These are phyloP conservation scores for Ophiostoma sp. DNA, from an alignment of 2,329 filamentous ascomycete species.

Conservation along the genomic window DNA sequence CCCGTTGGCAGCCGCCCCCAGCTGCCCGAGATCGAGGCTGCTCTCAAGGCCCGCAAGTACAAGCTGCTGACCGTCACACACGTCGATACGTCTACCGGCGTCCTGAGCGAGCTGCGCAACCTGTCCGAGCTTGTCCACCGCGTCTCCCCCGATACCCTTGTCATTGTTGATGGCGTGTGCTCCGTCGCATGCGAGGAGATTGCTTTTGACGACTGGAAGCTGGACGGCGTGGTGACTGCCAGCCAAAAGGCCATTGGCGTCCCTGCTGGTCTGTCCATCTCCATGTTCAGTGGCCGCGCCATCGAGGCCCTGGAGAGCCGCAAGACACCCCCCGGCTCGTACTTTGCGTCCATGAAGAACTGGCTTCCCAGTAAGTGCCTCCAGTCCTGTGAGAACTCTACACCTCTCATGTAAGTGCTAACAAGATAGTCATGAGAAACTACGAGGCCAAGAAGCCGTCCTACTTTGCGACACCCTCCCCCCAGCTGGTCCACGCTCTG, in stretches of 20 bases:
- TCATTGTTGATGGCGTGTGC: conserved; percentile 95
- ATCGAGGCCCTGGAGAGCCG: conserved; percentile 74
- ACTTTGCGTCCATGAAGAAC: conserved; percentile 96
- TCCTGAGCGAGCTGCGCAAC: conserved; percentile 82
- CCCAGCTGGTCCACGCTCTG: conserved; percentile 86
- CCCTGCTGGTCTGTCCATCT: conserved; percentile 87
- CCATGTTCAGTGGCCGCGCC: conserved; percentile 86
- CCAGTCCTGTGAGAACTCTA: too few species aligned
- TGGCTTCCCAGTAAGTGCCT: conserved; percentile 73
- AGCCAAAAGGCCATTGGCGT: conserved; percentile 96
- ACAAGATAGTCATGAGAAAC: conserved; percentile 78
- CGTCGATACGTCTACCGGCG: conserved; percentile 94
- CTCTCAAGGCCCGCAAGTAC: conserved; percentile 84
- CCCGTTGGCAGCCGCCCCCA: conserved; percentile 84
- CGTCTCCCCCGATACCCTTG: conserved; percentile 83
- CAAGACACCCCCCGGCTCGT: conserved; percentile 75
- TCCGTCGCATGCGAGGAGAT: conserved; percentile 96
- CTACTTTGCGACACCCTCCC: conserved; percentile 95
- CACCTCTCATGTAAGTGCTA: not conserved
- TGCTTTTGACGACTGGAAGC: conserved; percentile 86
- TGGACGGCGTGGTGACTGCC: conserved; percentile 90
- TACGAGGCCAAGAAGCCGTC: conserved; percentile 97
- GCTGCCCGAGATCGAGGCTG: conserved; percentile 79
- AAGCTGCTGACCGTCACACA: conserved; percentile 94
- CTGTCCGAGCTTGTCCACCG: conserved; percentile 76